Conservation (phyloP, 1,284 basidiomycete species). For the Puccinia triticina region DNA sequence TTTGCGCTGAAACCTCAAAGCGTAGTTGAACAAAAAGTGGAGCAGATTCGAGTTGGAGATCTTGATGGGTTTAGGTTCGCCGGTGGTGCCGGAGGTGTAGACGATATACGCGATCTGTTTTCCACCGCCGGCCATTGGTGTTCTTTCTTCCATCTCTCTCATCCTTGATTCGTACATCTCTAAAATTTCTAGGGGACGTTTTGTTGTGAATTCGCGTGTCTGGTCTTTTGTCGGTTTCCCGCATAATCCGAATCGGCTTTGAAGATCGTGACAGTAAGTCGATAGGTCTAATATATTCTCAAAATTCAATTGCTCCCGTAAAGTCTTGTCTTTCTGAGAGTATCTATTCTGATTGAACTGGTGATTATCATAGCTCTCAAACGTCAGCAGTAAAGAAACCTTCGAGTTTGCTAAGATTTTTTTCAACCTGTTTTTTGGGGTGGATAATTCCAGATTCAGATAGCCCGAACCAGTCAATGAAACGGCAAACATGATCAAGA, state of each 20-base stretch:
- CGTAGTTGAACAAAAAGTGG: conserved; percentile 55
- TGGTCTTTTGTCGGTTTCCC: not conserved
- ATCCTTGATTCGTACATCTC: conserved; percentile 9
- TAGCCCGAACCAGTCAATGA: conserved; percentile 54
- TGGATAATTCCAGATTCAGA: conserved; percentile 55
- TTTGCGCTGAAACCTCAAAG: conserved; percentile 54
- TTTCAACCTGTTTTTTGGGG: conserved; percentile 52
- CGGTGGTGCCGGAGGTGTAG: conserved; percentile 56
- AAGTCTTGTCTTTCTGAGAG: not conserved
- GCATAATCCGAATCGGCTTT: not conserved
- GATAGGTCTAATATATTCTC: conserved; percentile 47
- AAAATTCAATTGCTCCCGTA: conserved; percentile 32
- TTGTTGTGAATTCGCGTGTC: not conserved
- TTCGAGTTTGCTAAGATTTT: conserved; percentile 52
- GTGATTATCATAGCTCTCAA: conserved; percentile 49
- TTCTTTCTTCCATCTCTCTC: conserved; percentile 15
- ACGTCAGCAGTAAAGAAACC: conserved; percentile 50
- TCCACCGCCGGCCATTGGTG: not conserved
- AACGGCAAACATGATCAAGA: conserved; percentile 54
- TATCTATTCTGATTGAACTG: not conserved
- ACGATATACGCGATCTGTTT: conserved; percentile 54
- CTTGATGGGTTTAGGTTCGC: conserved; percentile 55
- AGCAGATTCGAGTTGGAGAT: conserved; percentile 55
- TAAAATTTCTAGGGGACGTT: not conserved
- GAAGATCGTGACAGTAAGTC: not conserved